Base-by-base conservation (phyloP, 2,329 filamentous ascomycete species). In the Monilinia laxa region DNA sequence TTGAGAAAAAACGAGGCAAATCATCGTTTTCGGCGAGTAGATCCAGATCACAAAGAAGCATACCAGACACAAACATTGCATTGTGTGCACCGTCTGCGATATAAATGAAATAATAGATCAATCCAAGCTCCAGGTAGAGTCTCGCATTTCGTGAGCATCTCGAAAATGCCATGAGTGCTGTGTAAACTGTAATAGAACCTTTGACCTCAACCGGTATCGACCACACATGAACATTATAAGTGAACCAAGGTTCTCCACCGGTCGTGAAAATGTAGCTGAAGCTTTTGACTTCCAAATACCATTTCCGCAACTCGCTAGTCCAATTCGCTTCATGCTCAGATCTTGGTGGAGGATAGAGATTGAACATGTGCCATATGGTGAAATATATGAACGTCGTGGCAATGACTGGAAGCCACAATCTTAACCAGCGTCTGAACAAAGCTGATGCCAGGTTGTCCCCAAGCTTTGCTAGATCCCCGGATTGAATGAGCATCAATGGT, bases 81-180 rank as follows among this genome's bases (percentile, higher is more conserved):
- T 83, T 84, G 73, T 85, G 86, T 76, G 82, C 85, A 31, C 86
- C 88, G 74, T 91, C 89, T 4, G 82, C 82, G 62, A 90, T 82
- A 75, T 89, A 90, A 74, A 91, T 79, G 73, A 89, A 90, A 77
- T 91, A 91, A 69, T 81, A 79, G 25, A 86, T 81, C 14, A 91
- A 78, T 1, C 74, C 81, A 0, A 80, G 57, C 71, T 86, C 77
- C 73, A 83, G 83, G 75, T 79, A 79, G 0, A 90, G 79, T 18
- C 88, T 83, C 4, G 83, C 82, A 65, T 81, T 83, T 31, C 77
- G 79, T 0, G 83, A 82, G 67, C 82, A 84, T 63, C 84, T 79
- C 0, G 86, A 83, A 14, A 90, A 80, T 0, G 87, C 81, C 3
- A 80, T 74, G 62, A 80, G 75, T 0, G 82, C 75, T 0, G 83